Base-by-base conservation (phyloP, 1,284 basidiomycete species). In the Filobasidium uniguttulatum region DNA sequence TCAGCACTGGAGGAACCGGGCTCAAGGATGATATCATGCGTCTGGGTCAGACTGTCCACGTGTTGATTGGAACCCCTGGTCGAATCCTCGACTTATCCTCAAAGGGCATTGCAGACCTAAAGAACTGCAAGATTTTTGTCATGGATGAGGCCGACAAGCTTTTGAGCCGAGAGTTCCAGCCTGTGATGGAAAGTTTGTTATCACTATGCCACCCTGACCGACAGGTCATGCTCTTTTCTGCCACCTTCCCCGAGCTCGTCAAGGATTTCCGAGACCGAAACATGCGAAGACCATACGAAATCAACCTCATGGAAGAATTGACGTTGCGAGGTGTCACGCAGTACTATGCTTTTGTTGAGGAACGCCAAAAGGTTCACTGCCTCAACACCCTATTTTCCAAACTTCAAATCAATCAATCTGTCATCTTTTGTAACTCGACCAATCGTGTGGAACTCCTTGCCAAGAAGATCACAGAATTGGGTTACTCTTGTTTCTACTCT, bases 71-170 rank as follows among this genome's bases (percentile, higher is more conserved):
- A 46, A 98, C 93, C 3, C 93, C 93, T 20, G 93, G 93, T 35
- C 80, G 93, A 66, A 93, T 98, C 60, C 76, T 98, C 52, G 93
- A 98, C 74, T 74, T 98, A 46, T 85, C 86, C 3, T 84, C 90
- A 60, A 97, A 97, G 73, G 80, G 75, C 57, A 84, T 98, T 31
- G 93, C 94, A 25, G 89, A 97, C 71, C 76, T 98, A 57, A 86
- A 81, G 72, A 83, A 88, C 65, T 96, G 91, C 69, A 83, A 83
- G 15, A 88, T 93, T 46, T 98, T 96, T 63, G 88, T 94, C 58
- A 94, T 96, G 90, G 93, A 98, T 71, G 93, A 98, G 72, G 93
- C 94, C 49, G 93, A 98, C 72, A 98, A 98, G 70, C 80, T 98
- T 48, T 80, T 98, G 48, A 90, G 85, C 9, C 89, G 91, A 55